Evolutionary conservation across 164 flowering plant species (phyloP).

Genomic region (Macadamia tetraphylla): DNA sequence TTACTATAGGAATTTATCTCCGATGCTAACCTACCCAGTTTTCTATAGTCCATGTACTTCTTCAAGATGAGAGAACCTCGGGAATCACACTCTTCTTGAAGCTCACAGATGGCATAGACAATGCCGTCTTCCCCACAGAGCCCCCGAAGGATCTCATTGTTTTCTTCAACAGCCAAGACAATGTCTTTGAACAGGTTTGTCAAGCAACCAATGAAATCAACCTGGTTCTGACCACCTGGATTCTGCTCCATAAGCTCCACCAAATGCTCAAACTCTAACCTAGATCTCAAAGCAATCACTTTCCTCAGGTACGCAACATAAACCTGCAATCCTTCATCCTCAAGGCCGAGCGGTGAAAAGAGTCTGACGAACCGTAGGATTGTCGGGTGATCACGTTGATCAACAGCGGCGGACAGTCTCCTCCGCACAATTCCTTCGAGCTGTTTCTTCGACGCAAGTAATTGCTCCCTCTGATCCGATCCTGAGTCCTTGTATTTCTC

Average conservation of each 20-base stretch:
- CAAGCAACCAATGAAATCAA: slow-evolving; percentile 67
- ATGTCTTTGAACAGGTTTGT: slow-evolving; percentile 87
- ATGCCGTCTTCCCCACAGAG: slow-evolving; percentile 89
- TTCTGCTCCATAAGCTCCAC: slow-evolving; percentile 53
- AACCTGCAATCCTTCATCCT: slow-evolving; percentile 13
- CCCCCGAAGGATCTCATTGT: slow-evolving; percentile 56
- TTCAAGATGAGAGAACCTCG: slow-evolving; percentile 61
- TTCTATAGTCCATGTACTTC: slow-evolving; percentile 82
- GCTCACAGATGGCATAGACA: slow-evolving; percentile 80
- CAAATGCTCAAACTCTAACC: slow-evolving; percentile 31
- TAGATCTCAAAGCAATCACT: slow-evolving; percentile 73
- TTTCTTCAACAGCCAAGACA: slow-evolving; percentile 26
- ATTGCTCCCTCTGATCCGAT: slow-evolving; percentile 66
- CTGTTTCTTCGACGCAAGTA: slow-evolving; percentile 55
- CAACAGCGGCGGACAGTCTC: slow-evolving; percentile 54
- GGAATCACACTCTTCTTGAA: slow-evolving; percentile 90
- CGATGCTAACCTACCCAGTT: slow-evolving; percentile 50
- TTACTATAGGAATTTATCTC: slow-evolving; percentile 75
- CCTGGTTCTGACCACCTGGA: slow-evolving; percentile 21
- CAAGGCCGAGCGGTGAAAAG: slow-evolving; percentile 52
- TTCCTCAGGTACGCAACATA: slow-evolving; percentile 78
- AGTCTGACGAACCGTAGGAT: slow-evolving; percentile 58
- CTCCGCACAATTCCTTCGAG: slow-evolving; percentile 68
- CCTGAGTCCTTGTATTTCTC: slow-evolving; percentile 48
- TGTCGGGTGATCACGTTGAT: slow-evolving; percentile 63